A percentile compares a stretch with the other conserved stretches of the same genome.
These are phyloP conservation scores for Rhodosporidiobolus sp. DNA, from an alignment of 768 basidiomycete genomes.

Conservation along the genomic window DNA sequence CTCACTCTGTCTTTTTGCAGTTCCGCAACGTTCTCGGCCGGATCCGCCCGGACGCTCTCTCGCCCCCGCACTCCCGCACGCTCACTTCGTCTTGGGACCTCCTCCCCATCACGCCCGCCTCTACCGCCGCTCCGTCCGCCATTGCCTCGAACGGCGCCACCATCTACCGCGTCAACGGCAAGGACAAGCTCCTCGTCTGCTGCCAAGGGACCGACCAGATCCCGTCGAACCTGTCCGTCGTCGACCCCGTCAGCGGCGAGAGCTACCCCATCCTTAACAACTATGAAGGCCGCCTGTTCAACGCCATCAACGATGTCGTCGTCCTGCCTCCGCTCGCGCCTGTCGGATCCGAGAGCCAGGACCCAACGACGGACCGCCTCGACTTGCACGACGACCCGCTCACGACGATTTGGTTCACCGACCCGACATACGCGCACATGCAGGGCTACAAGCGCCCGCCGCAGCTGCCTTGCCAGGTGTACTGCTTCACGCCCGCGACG, in stretches of 20 bases:
- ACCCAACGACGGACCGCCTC: background rate
- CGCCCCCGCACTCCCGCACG: slow-evolving; percentile 26
- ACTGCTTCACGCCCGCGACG: slow-evolving; percentile 67
- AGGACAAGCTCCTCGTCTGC: slow-evolving; percentile 14
- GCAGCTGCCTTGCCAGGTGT: slow-evolving; percentile 69
- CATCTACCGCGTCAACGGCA: background rate
- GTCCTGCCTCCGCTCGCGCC: slow-evolving; percentile 56
- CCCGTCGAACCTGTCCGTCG: slow-evolving; percentile 10
- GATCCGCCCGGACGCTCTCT: slow-evolving; percentile 62
- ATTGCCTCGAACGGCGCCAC: slow-evolving; percentile 27
- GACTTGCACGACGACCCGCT: slow-evolving; percentile 5
- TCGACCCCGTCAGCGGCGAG: background rate
- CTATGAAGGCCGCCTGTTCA: slow-evolving; percentile 75
- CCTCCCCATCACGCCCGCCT: background rate
- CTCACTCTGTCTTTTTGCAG: slow-evolving; percentile 42
- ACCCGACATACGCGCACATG: slow-evolving; percentile 19
- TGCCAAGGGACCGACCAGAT: slow-evolving; percentile 16
- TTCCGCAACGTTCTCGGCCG: slow-evolving; percentile 64
- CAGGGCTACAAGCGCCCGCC: slow-evolving; percentile 49
- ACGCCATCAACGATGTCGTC: slow-evolving; percentile 75
- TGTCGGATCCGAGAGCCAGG: background rate
- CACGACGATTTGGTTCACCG: slow-evolving; percentile 37
- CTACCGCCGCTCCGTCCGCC: background rate
- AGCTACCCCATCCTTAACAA: slow-evolving; percentile 50
- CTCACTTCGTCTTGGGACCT: background rate